Percentiles rank a stretch among this genome's conserved stretches.
phyloP scores from a whole-genome alignment of 805 yeast genomes.

The Barnettozyma populi region DNA sequence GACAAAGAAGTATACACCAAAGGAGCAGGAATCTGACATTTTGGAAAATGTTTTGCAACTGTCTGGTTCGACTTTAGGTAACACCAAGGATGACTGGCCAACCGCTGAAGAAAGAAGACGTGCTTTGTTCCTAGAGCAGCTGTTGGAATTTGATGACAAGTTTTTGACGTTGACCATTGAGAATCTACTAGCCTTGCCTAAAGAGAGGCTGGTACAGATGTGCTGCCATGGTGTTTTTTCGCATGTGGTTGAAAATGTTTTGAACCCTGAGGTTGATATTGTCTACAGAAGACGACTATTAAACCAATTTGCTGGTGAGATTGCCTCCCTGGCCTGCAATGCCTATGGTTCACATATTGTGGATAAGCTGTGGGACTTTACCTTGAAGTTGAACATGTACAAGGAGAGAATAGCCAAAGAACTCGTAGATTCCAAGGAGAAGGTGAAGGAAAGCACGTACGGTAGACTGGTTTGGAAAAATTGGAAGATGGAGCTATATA shows the following conservation, averaged over 20 bases:
- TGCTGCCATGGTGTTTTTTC: conserved; percentile 88
- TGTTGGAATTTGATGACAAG: conserved; percentile 61
- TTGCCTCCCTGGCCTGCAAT: conserved; percentile 64
- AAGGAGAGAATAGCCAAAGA: conserved; percentile 81
- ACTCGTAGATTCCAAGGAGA: conserved; percentile 50
- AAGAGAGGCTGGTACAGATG: conserved; percentile 63
- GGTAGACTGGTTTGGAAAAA: conserved; percentile 94
- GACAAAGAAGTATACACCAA: conserved; percentile 39
- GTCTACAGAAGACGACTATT: conserved; percentile 63
- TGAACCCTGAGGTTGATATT: conserved; percentile 43
- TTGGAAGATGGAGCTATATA: conserved; percentile 82
- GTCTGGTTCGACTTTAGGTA: conserved; percentile 69
- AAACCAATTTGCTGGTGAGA: conserved; percentile 54
- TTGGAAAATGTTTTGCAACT: conserved; percentile 64
- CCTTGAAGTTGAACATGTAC: conserved; percentile 70
- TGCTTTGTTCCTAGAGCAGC: conserved; percentile 64
- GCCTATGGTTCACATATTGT: conserved; percentile 90
- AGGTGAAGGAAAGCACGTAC: conserved; percentile 77
- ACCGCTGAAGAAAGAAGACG: conserved; percentile 85
- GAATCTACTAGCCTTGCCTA: conserved; percentile 53
- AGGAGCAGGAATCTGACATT: conserved; percentile 33
- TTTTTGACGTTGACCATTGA: conserved; percentile 56
- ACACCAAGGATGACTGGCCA: conserved; percentile 86
- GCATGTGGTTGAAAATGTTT: conserved; percentile 71
- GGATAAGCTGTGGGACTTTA: conserved; percentile 78